Base-by-base conservation (phyloP, 768 basidiomycete species). In the Russula sp. region DNA sequence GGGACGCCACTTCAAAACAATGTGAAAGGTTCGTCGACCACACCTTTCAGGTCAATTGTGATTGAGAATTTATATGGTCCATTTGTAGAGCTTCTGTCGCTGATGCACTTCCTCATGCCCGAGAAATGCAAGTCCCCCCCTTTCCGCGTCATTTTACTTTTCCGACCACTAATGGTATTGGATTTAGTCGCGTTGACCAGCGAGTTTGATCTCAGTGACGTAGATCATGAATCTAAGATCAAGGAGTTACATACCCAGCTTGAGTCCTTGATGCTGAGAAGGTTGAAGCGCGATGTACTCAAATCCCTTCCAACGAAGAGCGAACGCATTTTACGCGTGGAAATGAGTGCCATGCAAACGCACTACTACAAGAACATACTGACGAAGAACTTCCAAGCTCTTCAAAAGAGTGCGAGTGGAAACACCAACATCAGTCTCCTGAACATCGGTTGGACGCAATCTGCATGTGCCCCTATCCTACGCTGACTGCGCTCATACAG, bases 101-200 rank as follows among this genome's bases (percentile, higher is more conserved):
- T 98, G 74, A 98, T 98, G 96, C 97, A 98, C 74, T 99, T 99
- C 81, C 79, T 98, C 68, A 97, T 97, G 91, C 97, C 97, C 8
- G 95, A 98, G 71, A 93, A 92, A 78, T 99, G 93, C 91, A 68
- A 74, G 88, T 71, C 39, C 18, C 16, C 22, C 34, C 16, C 3
- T 47, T 14, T 37, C 7, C 6, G 34, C 31, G 5, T 32, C 18
- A 10, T 22, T 31, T 31, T 18, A 27, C 39, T 45, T 20, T 42
- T 32, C 11, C 32, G 16, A 34, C 10, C 39, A 32, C 54, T 67
- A 39, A 60, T 22, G 67, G 45, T 67, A 58, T 42, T 50, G n/a
- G 54, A 54, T 34, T 32, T 72, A 96, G 92, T 98, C 74, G 87
- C 89, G 39, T 80, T 99, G 34, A 89, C 90, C 11, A 94, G 92